A percentile compares a stretch with the other conserved stretches of the same genome.
Conservation (phyloP, 768 basidiomycete genomes). For the Rhizopogon vesiculosus region DNA sequence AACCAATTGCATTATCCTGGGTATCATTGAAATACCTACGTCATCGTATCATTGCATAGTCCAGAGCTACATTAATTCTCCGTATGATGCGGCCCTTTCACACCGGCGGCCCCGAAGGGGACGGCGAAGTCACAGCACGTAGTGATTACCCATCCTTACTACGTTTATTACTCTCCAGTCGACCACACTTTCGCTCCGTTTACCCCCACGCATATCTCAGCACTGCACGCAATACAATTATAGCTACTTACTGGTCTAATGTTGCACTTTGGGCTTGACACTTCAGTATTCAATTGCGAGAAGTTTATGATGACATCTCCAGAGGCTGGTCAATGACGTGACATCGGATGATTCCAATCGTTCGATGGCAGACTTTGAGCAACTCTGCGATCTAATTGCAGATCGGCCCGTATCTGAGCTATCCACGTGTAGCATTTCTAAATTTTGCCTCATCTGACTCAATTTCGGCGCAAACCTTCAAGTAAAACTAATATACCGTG, state of each 20-base stretch:
- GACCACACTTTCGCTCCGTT: background rate
- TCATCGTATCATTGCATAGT: conserved; percentile 1
- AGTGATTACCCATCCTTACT: background rate
- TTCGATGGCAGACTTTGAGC: background rate
- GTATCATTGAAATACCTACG: background rate
- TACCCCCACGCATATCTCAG: background rate
- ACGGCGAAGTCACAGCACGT: background rate
- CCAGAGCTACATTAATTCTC: background rate
- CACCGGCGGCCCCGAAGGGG: background rate
- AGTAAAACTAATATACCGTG: no score
- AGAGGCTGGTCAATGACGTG: no score
- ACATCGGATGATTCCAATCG: background rate
- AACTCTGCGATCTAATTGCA: background rate
- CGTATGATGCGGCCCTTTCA: background rate
- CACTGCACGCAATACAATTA: conserved; percentile 3
- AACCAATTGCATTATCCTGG: background rate
- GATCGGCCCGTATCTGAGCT: background rate
- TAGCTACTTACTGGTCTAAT: conserved; percentile 2
- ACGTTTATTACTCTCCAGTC: background rate
- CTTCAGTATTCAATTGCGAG: background rate
- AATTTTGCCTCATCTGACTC: no score
- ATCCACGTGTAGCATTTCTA: no score
- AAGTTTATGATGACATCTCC: background rate
- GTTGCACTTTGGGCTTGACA: background rate
- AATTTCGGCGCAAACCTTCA: no score